Evolutionary conservation across 2,329 filamentous ascomycete species (phyloP).

Genomic region (Didymella exigua): DNA sequence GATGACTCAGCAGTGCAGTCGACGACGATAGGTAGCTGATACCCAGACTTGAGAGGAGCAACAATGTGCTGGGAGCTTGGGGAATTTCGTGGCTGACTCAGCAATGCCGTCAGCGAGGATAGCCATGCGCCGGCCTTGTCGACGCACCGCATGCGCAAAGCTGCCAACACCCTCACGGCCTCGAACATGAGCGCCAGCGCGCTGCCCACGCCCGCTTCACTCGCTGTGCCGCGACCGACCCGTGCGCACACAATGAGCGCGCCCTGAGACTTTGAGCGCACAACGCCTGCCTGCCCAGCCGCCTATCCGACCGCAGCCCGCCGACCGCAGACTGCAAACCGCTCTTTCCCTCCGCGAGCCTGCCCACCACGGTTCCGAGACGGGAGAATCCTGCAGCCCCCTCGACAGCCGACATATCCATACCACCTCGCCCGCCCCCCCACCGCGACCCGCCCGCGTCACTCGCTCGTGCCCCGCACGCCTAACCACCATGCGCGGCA

Average conservation of each 20-base stretch:
- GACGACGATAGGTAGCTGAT: too few relatives aligned
- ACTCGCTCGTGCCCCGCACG: conserved; percentile 9
- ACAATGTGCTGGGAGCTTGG: too few relatives aligned
- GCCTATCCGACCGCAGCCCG: too few relatives aligned
- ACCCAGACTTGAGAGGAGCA: too few relatives aligned
- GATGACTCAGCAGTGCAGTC: conserved; percentile 32
- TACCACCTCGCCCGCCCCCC: conserved; percentile 10
- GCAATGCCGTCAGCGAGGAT: too few relatives aligned
- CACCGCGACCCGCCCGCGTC: neutral
- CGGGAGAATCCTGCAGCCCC: conserved; percentile 2
- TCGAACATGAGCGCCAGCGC: conserved; percentile 22
- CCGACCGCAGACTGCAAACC: too few relatives aligned
- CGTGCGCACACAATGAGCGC: conserved; percentile 27
- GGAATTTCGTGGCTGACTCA: too few relatives aligned
- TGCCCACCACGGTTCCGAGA: conserved; percentile 14
- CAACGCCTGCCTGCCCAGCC: conserved; percentile 2
- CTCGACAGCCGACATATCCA: conserved; percentile 1
- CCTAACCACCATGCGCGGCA: conserved; percentile 38
- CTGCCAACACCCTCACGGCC: conserved; percentile 15
- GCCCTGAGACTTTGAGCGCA: conserved; percentile 26
- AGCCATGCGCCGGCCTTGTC: conserved; percentile 10
- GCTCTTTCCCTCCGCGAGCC: conserved; percentile 11
- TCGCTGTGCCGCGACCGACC: conserved; percentile 29
- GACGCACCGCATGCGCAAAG: neutral
- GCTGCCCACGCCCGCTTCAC: conserved; percentile 19